Percentiles rank a stretch among this genome's conserved stretches.
phyloP scores from a whole-genome alignment of 805 yeast genomes.

The Cyberlindnera misumaiensis region DNA sequence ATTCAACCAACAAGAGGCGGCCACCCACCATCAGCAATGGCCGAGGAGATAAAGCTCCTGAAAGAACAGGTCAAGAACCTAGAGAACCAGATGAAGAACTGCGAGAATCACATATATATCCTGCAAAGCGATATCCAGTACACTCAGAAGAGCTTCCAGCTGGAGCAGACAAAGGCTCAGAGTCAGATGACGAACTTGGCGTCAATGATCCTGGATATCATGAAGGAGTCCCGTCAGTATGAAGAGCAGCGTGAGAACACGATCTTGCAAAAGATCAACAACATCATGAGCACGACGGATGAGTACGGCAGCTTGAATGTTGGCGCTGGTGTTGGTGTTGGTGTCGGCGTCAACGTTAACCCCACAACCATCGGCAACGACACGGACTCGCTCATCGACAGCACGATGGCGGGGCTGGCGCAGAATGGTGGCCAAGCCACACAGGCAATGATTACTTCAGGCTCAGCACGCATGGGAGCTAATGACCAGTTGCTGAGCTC shows the following conservation, averaged over 20 bases:
- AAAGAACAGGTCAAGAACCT: conserved; percentile 21
- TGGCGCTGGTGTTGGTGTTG: conserved; percentile 4
- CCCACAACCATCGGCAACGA: conserved; percentile 8
- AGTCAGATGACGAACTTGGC: conserved; percentile 20
- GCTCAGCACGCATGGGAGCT: conserved; percentile 12
- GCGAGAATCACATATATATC: conserved; percentile 19
- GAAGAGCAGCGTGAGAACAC: conserved; percentile 20
- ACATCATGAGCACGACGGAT: conserved; percentile 15
- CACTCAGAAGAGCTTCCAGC: conserved; percentile 19
- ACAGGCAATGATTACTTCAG: conserved; percentile 7
- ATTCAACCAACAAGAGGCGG: too few species aligned
- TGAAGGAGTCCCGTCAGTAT: conserved; percentile 20
- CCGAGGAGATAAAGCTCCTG: conserved; percentile 19
- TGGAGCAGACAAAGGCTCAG: conserved; percentile 21
- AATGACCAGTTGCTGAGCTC: conserved; percentile 17
- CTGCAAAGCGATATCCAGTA: conserved; percentile 20
- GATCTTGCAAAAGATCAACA: conserved; percentile 19
- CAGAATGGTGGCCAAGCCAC: conserved; percentile 1
- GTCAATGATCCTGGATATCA: conserved; percentile 17
- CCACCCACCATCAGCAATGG: conserved; percentile 4
- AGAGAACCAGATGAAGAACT: conserved; percentile 19
- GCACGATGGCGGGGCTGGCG: conserved; percentile 19
- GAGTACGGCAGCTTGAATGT: conserved; percentile 13
- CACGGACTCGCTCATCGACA: conserved; percentile 16
- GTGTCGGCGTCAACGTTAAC: not conserved